Base-by-base conservation (phyloP, 2,329 filamentous ascomycete species). In the Pseudocercospora macadamiae region DNA sequence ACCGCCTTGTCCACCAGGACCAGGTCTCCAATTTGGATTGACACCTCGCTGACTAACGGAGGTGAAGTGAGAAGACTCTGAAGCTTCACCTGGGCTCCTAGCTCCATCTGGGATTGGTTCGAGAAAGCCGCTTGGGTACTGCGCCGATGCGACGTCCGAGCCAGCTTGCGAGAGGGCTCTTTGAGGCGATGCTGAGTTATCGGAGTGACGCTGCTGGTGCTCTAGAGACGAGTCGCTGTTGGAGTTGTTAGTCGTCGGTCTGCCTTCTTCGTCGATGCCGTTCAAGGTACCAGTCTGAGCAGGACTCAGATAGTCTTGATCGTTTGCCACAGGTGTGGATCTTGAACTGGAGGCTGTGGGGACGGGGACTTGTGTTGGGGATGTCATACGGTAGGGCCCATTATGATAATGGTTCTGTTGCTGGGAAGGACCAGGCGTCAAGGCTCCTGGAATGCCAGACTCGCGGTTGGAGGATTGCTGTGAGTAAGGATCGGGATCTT, bases 21-120 rank as follows among this genome's bases (percentile, higher is more conserved):
- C 85, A 62, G 75, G 75, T n/a, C 89, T 85, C 93, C 93, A 97
- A 60, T 88, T 87, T 5, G 93, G 93, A 73, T 97, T 97, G 55
- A 97, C 79, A 1, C 90, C 89, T 30, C 93, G 85, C 75, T 97
- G 92, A 0, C 89, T 93, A 45, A 97, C 89, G 9, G 90, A 95
- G 1, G 93, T 97, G 75, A 96, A 97, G 67, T 89, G 90, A 45
- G 88, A 93, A 21, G 86, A 83, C 70, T 96, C 91, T 62, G 89
- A 93, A 9, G 74, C 77, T 7, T 62, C 66, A 18, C 60, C 66
- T 2, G 90, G 92, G 68, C 87, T 93, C 68, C 89, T 84, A 44
- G 82, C 79, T 48, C 82, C 83, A 63, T 84, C 82, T 42, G 83
- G 83, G 32, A 88, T 72, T 62, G 89, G 86, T 63, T 92, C 89